Evolutionary conservation across 1,139 yeast species (phyloP).

Genomic region (Sugiyamaella castrensis): DNA sequence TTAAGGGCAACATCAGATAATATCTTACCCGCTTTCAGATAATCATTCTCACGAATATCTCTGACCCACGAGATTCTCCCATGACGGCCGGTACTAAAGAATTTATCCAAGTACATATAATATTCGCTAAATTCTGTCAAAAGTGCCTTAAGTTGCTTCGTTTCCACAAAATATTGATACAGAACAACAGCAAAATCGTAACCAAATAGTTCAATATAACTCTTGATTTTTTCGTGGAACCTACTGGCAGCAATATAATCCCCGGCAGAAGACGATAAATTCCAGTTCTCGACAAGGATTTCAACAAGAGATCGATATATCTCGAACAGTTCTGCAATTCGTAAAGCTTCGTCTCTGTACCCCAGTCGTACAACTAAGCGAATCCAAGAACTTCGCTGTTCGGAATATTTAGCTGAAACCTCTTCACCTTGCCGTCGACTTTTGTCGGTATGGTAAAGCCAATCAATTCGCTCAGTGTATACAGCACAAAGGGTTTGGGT

Average conservation of each 20-base stretch:
- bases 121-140: constrained; percentile 58
- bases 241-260: constrained; percentile 32
- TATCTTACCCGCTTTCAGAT: constrained; percentile 48
- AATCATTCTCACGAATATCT: constrained; percentile 53
- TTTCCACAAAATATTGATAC: constrained; percentile 56
- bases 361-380: constrained; percentile 48
- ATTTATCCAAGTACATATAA: constrained; percentile 49
- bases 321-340: constrained; percentile 62
- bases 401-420: constrained; percentile 26
- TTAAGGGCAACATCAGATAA: constrained; percentile 35
- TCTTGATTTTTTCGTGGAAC: constrained; percentile 39
- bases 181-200: constrained; percentile 67
- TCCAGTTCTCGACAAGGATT: constrained; percentile 56
- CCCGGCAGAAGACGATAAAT: constrained; percentile 30
- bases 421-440: constrained; percentile 22
- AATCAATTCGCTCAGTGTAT: constrained; percentile 31
- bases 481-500: constrained; percentile 33
- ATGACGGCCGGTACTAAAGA: constrained; percentile 50
- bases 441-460: constrained; percentile 20
- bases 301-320: constrained; percentile 67
- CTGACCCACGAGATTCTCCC: constrained; percentile 73
- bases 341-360: constrained; percentile 52
- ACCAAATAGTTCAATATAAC: constrained; percentile 60
- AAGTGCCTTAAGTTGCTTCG: constrained; percentile 53
- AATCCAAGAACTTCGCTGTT: constrained; percentile 50